phyloP scores from a whole-genome alignment of 768 basidiomycete genomes.

The Pleurotus pulmonarius region DNA sequence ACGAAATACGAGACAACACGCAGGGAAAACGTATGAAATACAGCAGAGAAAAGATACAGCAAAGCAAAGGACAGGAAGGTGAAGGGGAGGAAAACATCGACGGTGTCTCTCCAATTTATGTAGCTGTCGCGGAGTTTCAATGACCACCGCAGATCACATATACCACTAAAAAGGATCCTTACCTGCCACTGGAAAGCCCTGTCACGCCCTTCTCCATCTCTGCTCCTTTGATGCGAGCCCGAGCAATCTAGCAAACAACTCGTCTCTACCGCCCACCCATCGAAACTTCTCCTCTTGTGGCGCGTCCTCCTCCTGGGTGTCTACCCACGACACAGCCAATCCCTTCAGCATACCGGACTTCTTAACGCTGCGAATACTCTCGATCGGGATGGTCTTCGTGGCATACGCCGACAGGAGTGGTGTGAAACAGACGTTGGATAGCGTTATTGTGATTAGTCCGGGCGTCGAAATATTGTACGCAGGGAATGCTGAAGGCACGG shows the following conservation, averaged over 20 bases:
- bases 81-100: background rate
- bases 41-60: constrained; percentile 9
- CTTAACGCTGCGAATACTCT: constrained; percentile 51
- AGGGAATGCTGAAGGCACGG: constrained; percentile 44
- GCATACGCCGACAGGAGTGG: constrained; percentile 43
- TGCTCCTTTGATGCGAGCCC: constrained; percentile 36
- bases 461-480: constrained; percentile 52
- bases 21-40: constrained; percentile 5
- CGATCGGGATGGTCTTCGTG: constrained; percentile 41
- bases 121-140: background rate
- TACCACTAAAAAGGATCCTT: background rate
- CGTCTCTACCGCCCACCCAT: constrained; percentile 61
- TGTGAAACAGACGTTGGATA: constrained; percentile 48
- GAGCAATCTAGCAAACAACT: constrained; percentile 62
- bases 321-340: constrained; percentile 41
- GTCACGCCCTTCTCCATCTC: constrained; percentile 36
- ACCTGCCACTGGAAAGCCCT: background rate
- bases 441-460: constrained; percentile 58
- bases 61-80: constrained; percentile 6
- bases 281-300: constrained; percentile 51
- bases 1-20: background rate
- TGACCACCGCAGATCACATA: background rate
- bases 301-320: constrained; percentile 21
- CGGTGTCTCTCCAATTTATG: background rate
- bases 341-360: constrained; percentile 54